These are phyloP conservation scores for Coemansia sp. DNA, from an alignment of 192 early-diverging fungal species.

Conservation along the genomic window DNA sequence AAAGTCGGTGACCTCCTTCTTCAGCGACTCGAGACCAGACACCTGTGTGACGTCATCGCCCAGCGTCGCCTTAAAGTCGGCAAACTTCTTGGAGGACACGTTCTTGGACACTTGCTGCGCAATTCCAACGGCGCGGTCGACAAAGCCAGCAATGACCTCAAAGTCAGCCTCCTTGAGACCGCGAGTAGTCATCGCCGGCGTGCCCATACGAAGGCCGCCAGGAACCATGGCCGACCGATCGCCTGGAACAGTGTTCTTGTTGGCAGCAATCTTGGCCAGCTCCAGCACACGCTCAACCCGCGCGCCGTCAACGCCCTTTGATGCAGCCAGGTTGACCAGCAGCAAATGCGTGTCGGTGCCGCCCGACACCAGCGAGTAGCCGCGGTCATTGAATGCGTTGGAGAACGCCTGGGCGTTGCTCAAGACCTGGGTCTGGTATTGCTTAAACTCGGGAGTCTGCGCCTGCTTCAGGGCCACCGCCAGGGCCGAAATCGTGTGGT, in stretches of 20 bases:
- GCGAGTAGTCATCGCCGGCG: slow-evolving; percentile 97
- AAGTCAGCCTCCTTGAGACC: slow-evolving; percentile 87
- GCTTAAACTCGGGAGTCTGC: slow-evolving; percentile 79
- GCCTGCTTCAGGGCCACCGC: slow-evolving; percentile 94
- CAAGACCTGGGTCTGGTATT: slow-evolving; percentile 90
- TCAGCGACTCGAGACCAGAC: slow-evolving; percentile 65
- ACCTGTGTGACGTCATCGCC: slow-evolving; percentile 66
- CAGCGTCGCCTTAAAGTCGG: slow-evolving; percentile 85
- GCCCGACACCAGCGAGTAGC: slow-evolving; percentile 83
- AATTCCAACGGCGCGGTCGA: slow-evolving; percentile 83
- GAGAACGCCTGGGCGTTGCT: slow-evolving; percentile 90
- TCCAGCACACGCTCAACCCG: slow-evolving; percentile 95
- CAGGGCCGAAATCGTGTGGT: slow-evolving; percentile 96
- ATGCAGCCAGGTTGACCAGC: slow-evolving; percentile 78
- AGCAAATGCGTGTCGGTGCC: slow-evolving; percentile 97
- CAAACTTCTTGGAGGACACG: slow-evolving; percentile 73
- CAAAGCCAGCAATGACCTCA: slow-evolving; percentile 78
- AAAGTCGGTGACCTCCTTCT: slow-evolving; percentile 82
- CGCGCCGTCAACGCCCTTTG: slow-evolving; percentile 86
- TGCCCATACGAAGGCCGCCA: slow-evolving; percentile 90
- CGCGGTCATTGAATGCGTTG: slow-evolving; percentile 63
- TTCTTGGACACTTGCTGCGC: slow-evolving; percentile 68
- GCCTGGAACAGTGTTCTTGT: slow-evolving; percentile 99
- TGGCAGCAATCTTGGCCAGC: slow-evolving; percentile 94
- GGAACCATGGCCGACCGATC: slow-evolving; percentile 93